Conservation (phyloP, 371 early-diverging fungal genomes). For the Entomophthora muscae region DNA sequence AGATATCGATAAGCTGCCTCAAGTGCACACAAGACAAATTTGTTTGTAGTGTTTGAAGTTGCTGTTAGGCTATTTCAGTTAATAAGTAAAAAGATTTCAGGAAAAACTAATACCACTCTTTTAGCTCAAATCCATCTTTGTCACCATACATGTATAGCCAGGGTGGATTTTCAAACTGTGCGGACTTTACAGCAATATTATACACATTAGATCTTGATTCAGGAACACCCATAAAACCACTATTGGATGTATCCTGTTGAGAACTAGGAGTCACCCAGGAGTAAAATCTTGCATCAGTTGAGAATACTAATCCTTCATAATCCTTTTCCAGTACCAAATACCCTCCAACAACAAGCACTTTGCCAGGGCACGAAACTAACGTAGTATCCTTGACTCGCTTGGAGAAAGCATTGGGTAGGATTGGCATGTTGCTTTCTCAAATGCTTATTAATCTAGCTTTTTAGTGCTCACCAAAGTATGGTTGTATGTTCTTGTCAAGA, state of each 20-base stretch:
- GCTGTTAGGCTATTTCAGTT: not conserved
- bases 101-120: constrained; percentile 1
- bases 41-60: not conserved
- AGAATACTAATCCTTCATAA: constrained; percentile 67
- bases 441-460: too few species aligned
- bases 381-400: not conserved
- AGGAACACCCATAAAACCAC: constrained; percentile 31
- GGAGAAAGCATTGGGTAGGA: too few species aligned
- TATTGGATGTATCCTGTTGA: constrained; percentile 11
- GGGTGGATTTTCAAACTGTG: constrained; percentile 46
- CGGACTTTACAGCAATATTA: constrained; percentile 34
- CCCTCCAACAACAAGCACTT: constrained; percentile 86
- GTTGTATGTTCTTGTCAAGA: too few species aligned
- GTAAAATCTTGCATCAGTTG: constrained; percentile 68
- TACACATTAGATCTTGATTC: constrained; percentile 7
- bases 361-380: constrained; percentile 78
- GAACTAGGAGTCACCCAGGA: constrained; percentile 26
- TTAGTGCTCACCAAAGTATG: too few species aligned
- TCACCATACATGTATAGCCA: constrained; percentile 28
- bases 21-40: not conserved
- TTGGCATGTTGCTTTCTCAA: too few species aligned
- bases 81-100: not conserved
- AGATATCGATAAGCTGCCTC: not conserved
- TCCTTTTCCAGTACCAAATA: constrained; percentile 77
- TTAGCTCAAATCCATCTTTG: not conserved